Evolutionary conservation across 1,139 yeast genomes (phyloP), one percentile per base, ranked within the genome.

Genomic region (Magnusiomyces fungicola): DNA sequence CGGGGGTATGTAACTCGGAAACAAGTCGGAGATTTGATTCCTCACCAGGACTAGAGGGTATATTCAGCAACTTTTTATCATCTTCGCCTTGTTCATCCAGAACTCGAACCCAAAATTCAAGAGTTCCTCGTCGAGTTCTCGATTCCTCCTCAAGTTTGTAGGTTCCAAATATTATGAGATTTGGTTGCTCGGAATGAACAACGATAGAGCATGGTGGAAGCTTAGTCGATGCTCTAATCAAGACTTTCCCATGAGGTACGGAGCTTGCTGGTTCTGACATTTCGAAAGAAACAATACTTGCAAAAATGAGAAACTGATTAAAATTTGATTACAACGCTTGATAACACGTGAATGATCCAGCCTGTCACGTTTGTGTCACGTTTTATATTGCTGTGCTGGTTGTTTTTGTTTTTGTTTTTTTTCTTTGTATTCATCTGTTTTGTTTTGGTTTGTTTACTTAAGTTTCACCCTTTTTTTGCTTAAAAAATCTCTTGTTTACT

Each of bases 141-240:
- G 75, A 67, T 14, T 76, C 75, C 49, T 77, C 71, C 50, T 84
- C 80, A 36, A 90, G 70, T 52, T 83, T 78, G 62, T 92, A 92
- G 0, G 96, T 87, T 0, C 97, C 97, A 0, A 87, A 66, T 22
- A 86, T 62, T 2, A 87, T 57, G 16, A 75, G 62, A 0, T 74
- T 58, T 9, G 70, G 64, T 47, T 78, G 75, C 0, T 60, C 54
- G 0, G 88, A 87, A 48, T 78, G 79, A 9, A 79, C 71, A 44
- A 81, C 69, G 7, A 90, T 66, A 50, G 89, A 82, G 62, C 97
- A 92, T 1, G 97, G 97, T 0, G 97, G 97, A 3, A 81, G 68
- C 1, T 68, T 66, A 0, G 89, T 73, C 40, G 56, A 58, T 19
- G 40, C 41, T 3, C 47, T 41, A 1, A 47, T 47, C 12, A 30